phyloP scores from a whole-genome alignment of 2,329 filamentous ascomycete species.

The Ophiostoma sp. region DNA sequence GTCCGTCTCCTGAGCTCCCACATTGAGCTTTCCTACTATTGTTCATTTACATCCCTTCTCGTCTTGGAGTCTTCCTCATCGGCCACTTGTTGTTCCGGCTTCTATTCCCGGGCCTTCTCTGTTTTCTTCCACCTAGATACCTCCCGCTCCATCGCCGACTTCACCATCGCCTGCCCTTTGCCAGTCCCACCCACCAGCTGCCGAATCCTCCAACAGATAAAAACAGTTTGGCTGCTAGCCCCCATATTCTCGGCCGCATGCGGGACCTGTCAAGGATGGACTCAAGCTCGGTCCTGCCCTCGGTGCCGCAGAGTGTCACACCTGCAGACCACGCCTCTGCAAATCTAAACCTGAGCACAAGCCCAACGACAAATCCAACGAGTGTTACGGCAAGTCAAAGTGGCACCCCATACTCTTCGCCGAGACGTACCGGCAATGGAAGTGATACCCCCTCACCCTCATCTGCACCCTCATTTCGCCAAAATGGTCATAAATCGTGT shows the following conservation, averaged over 20 bases:
- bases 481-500: conserved; percentile 33
- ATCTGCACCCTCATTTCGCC: background rate
- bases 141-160: background rate
- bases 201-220: background rate
- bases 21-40: background rate
- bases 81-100: background rate
- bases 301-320: conserved; percentile 10
- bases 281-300: background rate
- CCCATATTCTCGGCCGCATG: conserved; percentile 5
- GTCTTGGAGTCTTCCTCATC: background rate
- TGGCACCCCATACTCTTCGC: background rate
- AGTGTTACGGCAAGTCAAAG: background rate
- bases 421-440: background rate
- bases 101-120: background rate
- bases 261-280: background rate
- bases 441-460: conserved; percentile 5
- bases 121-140: background rate
- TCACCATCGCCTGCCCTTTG: background rate
- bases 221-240: background rate
- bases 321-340: background rate
- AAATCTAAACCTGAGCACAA: background rate
- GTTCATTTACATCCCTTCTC: background rate
- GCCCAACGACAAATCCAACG: background rate
- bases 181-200: background rate
- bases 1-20: background rate